Conservation (phyloP, 495 filamentous ascomycete genomes). For the Penicillium canescens region DNA sequence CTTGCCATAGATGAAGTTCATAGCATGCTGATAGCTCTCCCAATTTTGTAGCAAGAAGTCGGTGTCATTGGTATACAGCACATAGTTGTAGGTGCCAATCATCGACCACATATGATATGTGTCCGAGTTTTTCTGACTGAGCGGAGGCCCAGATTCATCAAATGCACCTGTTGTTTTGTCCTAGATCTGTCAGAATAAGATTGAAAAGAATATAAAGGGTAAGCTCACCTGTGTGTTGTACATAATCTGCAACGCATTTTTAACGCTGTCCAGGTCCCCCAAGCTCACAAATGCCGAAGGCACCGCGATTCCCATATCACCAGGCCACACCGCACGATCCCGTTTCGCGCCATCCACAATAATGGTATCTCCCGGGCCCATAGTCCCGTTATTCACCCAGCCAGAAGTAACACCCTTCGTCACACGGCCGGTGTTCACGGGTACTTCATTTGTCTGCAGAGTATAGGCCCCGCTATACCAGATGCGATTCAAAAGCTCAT, state of each 20-base stretch:
- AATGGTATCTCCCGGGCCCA: conserved; percentile 54
- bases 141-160: conserved; percentile 60
- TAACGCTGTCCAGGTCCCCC: conserved; percentile 60
- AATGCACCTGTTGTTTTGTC: conserved; percentile 42
- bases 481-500: conserved; percentile 60
- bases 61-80: conserved; percentile 57
- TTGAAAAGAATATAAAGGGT: neutral
- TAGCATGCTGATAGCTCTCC: conserved; percentile 51
- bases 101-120: conserved; percentile 67
- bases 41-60: conserved; percentile 51
- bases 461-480: conserved; percentile 69
- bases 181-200: conserved; percentile 1
- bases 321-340: conserved; percentile 60
- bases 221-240: conserved; percentile 53
- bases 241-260: conserved; percentile 61
- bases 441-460: conserved; percentile 58
- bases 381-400: conserved; percentile 58
- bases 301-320: conserved; percentile 63
- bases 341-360: conserved; percentile 61
- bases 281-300: conserved; percentile 57
- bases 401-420: conserved; percentile 48
- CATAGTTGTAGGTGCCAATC: conserved; percentile 64
- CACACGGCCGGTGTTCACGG: conserved; percentile 52
- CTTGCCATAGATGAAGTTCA: conserved; percentile 55
- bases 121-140: conserved; percentile 56